A percentile compares a stretch with the other conserved stretches of the same genome.
These are phyloP conservation scores for Paramecium octaurelia DNA, from an alignment of 73 alveolate species.

Conservation along the genomic window DNA sequence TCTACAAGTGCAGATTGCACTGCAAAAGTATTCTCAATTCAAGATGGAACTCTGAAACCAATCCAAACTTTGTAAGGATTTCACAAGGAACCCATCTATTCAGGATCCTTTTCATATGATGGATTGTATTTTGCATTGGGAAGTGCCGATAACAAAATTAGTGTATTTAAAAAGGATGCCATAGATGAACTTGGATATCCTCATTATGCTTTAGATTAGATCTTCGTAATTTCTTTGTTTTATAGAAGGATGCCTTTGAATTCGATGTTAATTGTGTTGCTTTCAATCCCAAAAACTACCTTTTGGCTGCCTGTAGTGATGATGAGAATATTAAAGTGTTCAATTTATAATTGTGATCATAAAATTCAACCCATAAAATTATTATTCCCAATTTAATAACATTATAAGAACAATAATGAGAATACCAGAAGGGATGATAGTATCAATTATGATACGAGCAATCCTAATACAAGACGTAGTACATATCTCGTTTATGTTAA, in stretches of 20 bases:
- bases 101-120: slow-evolving; percentile 74
- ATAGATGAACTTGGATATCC: slow-evolving; percentile 53
- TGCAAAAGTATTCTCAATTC: slow-evolving; percentile 74
- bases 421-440: neutral
- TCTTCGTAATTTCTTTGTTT: neutral
- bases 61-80: slow-evolving; percentile 68
- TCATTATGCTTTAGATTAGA: slow-evolving; percentile 44
- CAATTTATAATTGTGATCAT: neutral
- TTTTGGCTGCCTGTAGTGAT: slow-evolving; percentile 72
- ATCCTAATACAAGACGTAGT: neutral
- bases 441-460: neutral
- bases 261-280: slow-evolving; percentile 83
- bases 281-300: slow-evolving; percentile 46
- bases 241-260: slow-evolving; percentile 45
- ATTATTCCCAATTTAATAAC: neutral
- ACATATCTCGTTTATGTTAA: neutral
- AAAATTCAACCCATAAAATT: neutral
- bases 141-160: slow-evolving; percentile 85
- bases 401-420: neutral
- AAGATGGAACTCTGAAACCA: slow-evolving; percentile 60
- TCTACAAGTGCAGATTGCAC: slow-evolving; percentile 80
- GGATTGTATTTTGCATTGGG: slow-evolving; percentile 74
- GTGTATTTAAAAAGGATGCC: slow-evolving; percentile 70
- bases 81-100: slow-evolving; percentile 87
- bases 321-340: slow-evolving; percentile 59